Base-by-base conservation (phyloP, 1,284 basidiomycete genomes). In the Exobasidium cylindrosporum region DNA sequence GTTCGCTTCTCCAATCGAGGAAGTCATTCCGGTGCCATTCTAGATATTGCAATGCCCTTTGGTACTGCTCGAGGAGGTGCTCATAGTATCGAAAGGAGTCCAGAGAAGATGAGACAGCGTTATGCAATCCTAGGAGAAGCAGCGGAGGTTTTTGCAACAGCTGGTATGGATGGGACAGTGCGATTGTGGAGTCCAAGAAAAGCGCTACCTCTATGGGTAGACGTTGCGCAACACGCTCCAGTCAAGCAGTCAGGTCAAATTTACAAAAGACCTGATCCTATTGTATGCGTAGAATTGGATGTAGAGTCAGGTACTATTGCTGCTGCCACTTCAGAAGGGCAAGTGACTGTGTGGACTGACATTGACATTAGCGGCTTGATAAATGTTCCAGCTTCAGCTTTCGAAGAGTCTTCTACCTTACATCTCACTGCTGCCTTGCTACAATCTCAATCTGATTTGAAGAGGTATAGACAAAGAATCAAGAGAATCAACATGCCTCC, bases 151-250 rank as follows among this genome's bases (percentile, higher is more conserved):
- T 78, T 79, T 54, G 74, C 72, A 14, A 76, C 71, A 0, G 77
- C 68, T 23, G 73, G 71, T 24, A 68, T 63, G 32, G 77, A 79
- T 61, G 77, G 76, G 23, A 73, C 70, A 3, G 76, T 79, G 1
- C 59, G 68, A 28, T 56, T 79, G 43, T 79, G 77, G 77, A 65
- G 67, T 21, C 67, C 70, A 2, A 45, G 61, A 26, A 65, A 68
- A 13, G 45, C 63, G 1, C 62, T 66, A 62, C 75, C 73, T 3
- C 60, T 78, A 0, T 77, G 75, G 74, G 58, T 63, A 0, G 70
- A 66, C 1, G 35, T 57, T 14, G 54, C 57, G 4, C 21, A 30
- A 13, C 55, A 30, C 23, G 23, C 24, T 17, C 23, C 14, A 43
- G 23, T 28, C 10, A 32, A 46, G 6, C 40, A 45, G n/a, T 57